Base-by-base conservation (phyloP, 768 basidiomycete genomes). In the Lyophyllum shimeji region DNA sequence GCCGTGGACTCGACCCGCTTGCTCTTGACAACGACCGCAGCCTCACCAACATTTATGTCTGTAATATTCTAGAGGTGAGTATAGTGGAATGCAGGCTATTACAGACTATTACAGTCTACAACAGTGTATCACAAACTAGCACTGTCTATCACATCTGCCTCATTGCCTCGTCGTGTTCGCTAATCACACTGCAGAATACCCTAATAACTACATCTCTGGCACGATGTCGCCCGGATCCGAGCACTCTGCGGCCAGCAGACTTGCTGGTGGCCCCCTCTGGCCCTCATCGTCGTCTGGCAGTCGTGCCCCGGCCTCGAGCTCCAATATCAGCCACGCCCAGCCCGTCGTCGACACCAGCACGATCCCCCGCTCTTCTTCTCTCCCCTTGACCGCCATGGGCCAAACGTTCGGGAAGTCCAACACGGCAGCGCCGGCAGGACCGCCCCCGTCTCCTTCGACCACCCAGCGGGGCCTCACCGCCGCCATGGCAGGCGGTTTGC, bases 401-500 rank as follows among this genome's bases (percentile, higher is more conserved):
- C 74, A 78, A 62, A 62, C 65, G 21, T 67, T 66, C 54, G 64
- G 63, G 57, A 69, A 68, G 61, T 53, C 67, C 24, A 50, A 62
- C n/a, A 52, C 55, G 63, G 66, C 55, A 46, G 63, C 51, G 53
- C 51, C 61, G 25, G 15, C 52, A 18, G 59, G 50, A 4, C 59
- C 69, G 12, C 66, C 59, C 20, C 45, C 68, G 1, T 59, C 65
- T 27, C 64, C 67, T 33, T 59, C 61, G 0, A 43, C 62, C 34
- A 66, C 67, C 33, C 65, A 61, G 59, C 74, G 71, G 52, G 69
- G 72, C 34, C 59, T 74, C 59, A 67, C 71, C 34, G 71, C 72
- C 34, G 72, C 78, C 31, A 70, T 76, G 18, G 68, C 75, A 15
- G 74, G 78, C 27, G 80, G 82, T 23, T 68, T 70, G 57, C 82